Conservation (phyloP, 306 rosid species). For the Aeschynomene evenia region DNA sequence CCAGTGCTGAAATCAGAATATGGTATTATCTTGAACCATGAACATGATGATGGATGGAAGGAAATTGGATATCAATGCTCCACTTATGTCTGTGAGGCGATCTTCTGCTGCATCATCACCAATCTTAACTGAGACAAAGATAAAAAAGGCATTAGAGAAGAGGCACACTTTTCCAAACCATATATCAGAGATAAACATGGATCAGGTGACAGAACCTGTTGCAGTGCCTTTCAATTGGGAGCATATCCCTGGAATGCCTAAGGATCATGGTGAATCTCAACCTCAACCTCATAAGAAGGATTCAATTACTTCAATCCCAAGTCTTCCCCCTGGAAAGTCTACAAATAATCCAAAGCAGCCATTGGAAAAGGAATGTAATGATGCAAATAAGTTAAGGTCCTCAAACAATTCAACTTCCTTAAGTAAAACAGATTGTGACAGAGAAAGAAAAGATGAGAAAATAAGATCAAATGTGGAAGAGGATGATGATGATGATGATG, state of each 20-base stretch:
- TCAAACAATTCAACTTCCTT: conserved; percentile 28
- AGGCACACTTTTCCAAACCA: conserved; percentile 34
- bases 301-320: conserved; percentile 44
- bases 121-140: conserved; percentile 40
- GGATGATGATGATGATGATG: conserved; percentile 42
- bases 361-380: conserved; percentile 32
- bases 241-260: conserved; percentile 68
- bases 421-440: conserved; percentile 30
- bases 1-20: conserved; percentile 1
- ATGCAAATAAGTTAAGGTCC: conserved; percentile 17
- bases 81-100: conserved; percentile 84
- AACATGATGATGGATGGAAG: conserved; percentile 57
- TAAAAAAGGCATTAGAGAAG: conserved; percentile 46
- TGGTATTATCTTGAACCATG: conserved; percentile 18
- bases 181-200: conserved; percentile 45
- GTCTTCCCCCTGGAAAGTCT: conserved; percentile 56
- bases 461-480: conserved; percentile 27
- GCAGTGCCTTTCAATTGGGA: conserved; percentile 92
- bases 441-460: conserved; percentile 36
- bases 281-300: conserved; percentile 34
- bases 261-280: conserved; percentile 43
- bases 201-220: conserved; percentile 80
- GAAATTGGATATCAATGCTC: conserved; percentile 74
- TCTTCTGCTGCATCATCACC: conserved; percentile 47
- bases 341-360: conserved; percentile 22